These are phyloP conservation scores for Cordyceps fumosorosea DNA, from an alignment of 2,329 filamentous ascomycete genomes.

Conservation along the genomic window DNA sequence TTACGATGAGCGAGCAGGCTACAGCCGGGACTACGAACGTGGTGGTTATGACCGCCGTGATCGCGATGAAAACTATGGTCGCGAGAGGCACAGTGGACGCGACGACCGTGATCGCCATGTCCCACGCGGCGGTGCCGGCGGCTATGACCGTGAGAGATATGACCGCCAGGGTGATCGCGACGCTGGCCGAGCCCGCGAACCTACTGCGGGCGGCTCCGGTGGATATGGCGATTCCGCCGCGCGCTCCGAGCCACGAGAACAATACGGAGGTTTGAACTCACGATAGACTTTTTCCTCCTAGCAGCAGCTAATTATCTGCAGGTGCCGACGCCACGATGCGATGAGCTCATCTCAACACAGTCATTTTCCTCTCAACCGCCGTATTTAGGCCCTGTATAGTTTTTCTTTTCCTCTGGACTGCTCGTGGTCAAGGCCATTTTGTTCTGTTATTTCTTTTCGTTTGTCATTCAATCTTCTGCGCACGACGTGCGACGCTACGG, in stretches of 20 bases:
- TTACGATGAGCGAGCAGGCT: constrained; percentile 25
- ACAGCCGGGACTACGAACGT: constrained; percentile 51
- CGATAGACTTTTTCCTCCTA: not conserved
- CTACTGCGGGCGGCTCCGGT: constrained; percentile 28
- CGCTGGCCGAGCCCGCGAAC: constrained; percentile 33
- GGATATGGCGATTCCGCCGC: constrained; percentile 34
- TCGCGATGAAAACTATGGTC: constrained; percentile 32
- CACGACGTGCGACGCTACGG: not conserved
- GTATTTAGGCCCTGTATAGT: constrained; percentile 11
- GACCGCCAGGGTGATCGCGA: constrained; percentile 40
- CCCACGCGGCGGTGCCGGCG: constrained; percentile 32
- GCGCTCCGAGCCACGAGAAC: constrained; percentile 37
- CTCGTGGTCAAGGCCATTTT: constrained; percentile 1
- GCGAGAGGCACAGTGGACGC: constrained; percentile 36
- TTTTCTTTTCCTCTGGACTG: constrained; percentile 4
- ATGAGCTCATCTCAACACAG: constrained; percentile 15
- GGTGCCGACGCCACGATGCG: constrained; percentile 26
- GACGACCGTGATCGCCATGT: constrained; percentile 40
- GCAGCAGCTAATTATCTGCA: constrained; percentile 23
- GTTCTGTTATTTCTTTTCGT: constrained; percentile 21
- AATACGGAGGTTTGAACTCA: constrained; percentile 35
- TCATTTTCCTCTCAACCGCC: not conserved
- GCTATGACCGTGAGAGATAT: constrained; percentile 44
- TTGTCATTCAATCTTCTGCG: constrained; percentile 15
- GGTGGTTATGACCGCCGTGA: constrained; percentile 35